Conservation (phyloP, 331 rosid species). For the Acacia pycnantha region DNA sequence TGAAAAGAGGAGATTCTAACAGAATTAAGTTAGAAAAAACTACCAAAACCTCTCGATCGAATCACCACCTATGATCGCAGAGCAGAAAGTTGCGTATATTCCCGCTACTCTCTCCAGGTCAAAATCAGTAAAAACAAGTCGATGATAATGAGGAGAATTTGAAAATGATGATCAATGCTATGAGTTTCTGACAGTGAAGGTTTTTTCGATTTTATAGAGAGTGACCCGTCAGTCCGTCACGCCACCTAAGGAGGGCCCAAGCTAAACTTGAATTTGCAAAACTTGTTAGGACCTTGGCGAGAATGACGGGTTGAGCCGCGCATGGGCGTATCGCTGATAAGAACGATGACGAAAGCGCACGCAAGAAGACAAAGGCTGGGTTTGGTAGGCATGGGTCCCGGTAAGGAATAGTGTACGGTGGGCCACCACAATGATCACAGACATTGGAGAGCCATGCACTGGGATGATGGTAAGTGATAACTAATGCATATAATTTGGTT, state of each 20-base stretch:
- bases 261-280: neutral
- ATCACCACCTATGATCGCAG: neutral
- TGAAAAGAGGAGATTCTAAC: neutral
- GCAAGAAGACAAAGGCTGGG: neutral
- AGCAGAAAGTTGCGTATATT: neutral
- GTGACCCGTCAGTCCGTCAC: neutral
- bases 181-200: neutral
- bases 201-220: neutral
- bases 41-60: no score
- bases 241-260: neutral
- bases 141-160: neutral
- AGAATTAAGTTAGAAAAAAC: neutral
- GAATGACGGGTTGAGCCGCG: neutral
- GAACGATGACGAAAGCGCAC: neutral
- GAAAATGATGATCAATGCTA: neutral
- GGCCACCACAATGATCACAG: neutral
- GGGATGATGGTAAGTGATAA: no score
- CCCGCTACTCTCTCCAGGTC: neutral
- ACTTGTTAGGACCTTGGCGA: neutral
- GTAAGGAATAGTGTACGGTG: neutral
- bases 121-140: neutral
- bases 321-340: neutral
- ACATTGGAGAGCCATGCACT: no score
- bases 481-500: no score
- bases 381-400: neutral